phyloP scores from a whole-genome alignment of 2,329 filamentous ascomycete species.

The Microdochium bolleyi region DNA sequence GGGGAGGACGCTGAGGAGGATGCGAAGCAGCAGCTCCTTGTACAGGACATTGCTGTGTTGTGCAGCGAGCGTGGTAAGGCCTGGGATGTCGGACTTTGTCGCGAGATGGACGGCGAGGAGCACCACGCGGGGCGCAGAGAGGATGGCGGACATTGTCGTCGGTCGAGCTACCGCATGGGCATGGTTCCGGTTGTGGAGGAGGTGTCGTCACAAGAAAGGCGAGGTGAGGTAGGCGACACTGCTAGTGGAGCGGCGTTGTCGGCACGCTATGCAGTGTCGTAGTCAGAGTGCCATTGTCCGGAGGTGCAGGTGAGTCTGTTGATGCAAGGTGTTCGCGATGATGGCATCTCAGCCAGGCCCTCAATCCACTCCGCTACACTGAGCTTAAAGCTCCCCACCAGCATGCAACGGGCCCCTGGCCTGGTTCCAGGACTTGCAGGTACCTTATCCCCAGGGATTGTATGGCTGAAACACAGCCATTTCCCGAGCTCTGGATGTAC shows the following conservation, averaged over 20 bases:
- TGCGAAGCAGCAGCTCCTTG: constrained; percentile 58
- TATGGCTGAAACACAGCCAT: background rate
- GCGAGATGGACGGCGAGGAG: constrained; percentile 67
- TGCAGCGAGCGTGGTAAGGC: constrained; percentile 51
- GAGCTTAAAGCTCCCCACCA: background rate
- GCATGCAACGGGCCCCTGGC: background rate
- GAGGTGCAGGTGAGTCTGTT: background rate
- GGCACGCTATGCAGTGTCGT: background rate
- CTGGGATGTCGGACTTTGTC: constrained; percentile 54
- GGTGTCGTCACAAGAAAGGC: no score
- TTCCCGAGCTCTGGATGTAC: background rate
- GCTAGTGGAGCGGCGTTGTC: background rate
- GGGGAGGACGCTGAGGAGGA: constrained; percentile 70
- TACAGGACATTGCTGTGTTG: constrained; percentile 49
- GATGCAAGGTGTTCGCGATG: background rate
- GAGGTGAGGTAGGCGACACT: background rate
- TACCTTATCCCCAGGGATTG: background rate
- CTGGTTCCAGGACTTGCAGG: background rate
- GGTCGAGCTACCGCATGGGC: background rate
- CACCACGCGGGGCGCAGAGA: constrained; percentile 61
- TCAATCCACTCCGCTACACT: background rate
- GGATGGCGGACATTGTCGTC: constrained; percentile 24
- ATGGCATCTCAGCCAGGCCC: background rate
- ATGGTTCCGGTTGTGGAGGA: background rate
- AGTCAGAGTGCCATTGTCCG: background rate